Evolutionary conservation across 495 filamentous ascomycete genomes (phyloP), one percentile per base, ranked within the genome.

Genomic region (Aspergillus diversus): DNA sequence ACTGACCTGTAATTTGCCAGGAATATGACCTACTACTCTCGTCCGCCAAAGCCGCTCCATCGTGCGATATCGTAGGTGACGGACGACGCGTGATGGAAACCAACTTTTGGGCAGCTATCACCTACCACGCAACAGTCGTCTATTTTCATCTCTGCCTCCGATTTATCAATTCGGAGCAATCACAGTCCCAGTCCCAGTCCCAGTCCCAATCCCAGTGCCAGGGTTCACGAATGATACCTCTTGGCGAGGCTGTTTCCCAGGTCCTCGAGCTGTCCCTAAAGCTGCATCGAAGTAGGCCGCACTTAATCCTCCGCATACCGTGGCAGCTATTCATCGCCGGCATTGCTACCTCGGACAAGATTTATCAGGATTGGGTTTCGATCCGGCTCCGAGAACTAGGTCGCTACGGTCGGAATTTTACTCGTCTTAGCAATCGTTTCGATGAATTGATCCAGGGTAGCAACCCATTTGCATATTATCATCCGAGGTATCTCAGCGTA

Each of bases 341-440:
- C 0, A 71, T 74, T 50, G 75, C 73, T 9, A 77, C 72, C 11
- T 57, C 64, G 0, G 74, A 75, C 52, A 63, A 48, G 7, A 73
- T 71, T 8, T 71, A 71, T 58, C 71, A 71, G 54, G 75, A 75
- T 62, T 77, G 75, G 75, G 73, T 75, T 32, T 71, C 71, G 16
- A 74, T 74, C 33, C 70, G 69, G 27, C 49, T 77, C 52, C 65
- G 66, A 5, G 71, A 73, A 39, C 63, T 75, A n/a, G 69, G 75
- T 33, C 68, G 64, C 33, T 73, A 71, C 61, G 72, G 69, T 11
- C 65, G 71, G 33, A 70, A 74, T 39, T 73, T 63, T 58, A 60
- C 33, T 7, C 64, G 66, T 13, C 66, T 69, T 13, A 70, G 70
- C 31, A 7, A 35, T 15, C 63, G 69, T 5, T 76, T 68, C 55